Base-by-base conservation (phyloP, 176 grass and related monocot genomes). In the Ensete glaucum region DNA sequence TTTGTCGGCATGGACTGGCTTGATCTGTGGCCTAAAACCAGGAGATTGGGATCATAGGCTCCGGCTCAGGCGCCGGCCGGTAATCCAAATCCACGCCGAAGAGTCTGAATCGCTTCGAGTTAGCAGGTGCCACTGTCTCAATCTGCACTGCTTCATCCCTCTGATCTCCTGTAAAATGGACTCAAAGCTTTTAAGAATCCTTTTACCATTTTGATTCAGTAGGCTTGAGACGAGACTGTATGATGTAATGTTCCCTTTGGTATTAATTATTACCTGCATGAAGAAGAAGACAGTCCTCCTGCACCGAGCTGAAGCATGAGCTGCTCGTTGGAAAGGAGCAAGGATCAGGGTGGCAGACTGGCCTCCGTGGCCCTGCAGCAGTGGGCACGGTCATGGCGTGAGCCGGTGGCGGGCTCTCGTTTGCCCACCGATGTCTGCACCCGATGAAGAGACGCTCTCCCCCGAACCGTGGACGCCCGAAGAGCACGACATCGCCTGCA, bases 401-500 rank as follows among this genome's bases (percentile, higher is more conserved):
- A 9, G 14, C 16, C 21, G 53, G 71, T 14, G 50, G 52, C 0
- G 69, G 9, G 53, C 53, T 74, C 24, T 74, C 72, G 11, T 56
- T 58, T 0, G 52, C 72, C 27, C 22, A 52, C 11, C 72, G 52
- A 27, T 34, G 72, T 13, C 53, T 64, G 81, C 81, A 96, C 69
- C 86, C 79, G 74, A 96, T 96, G 81, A 84, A 91, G 26, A 96
- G 79, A 17, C 82, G 76, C 64, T 86, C 81, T 77, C 52, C 58
- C 64, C 80, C 9, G 83, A 67, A 77, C 69, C 79, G 50, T 67
- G 77, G 77, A 83, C 85, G 51, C 76, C 76, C 69, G 77, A 84
- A 57, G 87, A 95, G 43, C 48, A 77, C 60, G 48, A 77, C 75
- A 27, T 77, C 75, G 48, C 75, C 75, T 1, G 60, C 75, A 21